Base-by-base conservation (phyloP, 2,329 filamentous ascomycete genomes). In the Trichophyton mentagrophytes region DNA sequence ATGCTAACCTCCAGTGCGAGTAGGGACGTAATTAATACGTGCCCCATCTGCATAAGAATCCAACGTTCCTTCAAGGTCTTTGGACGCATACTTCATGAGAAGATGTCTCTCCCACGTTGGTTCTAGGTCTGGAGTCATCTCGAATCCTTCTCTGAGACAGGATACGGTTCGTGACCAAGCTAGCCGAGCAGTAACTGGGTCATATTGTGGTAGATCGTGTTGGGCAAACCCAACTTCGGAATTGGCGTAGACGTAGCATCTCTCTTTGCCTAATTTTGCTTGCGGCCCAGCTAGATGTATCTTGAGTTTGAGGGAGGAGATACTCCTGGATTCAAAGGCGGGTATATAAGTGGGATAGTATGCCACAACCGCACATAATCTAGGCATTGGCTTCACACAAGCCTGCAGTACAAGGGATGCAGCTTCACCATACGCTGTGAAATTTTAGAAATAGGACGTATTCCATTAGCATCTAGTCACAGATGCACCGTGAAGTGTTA, bases 161-260 rank as follows among this genome's bases (percentile, higher is more conserved):
- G 77, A 76, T 61, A 91, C 68, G 40, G 82, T 85, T 6, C 88
- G 78, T n/a, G 79, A 82, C 80, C 85, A 90, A 0, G 87, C 86
- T 20, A 90, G 68, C n/a, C 81, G 79, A 1, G 85, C 82, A 0
- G 80, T 80, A 2, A 87, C 76, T 8, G 79, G 76, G 64, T 89
- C 80, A 66, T 84, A 90, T 65, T 86, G 82, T 1, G 87, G 84
- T 36, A 88, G 70, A 61, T 89, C 83, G 20, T 80, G 78, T 71
- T 90, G 87, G 0, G 87, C 87, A 64, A 91, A 90, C 0, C 88
- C 88, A 0, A 82, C 74, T 58, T 82, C 74, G 0, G 73, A 81
- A 62, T 78, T 76, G 9, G 79, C 76, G 65, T 86, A 86, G 0
- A 78, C 78, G 67, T 79, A 84, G 3, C 75, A 72, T 27, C 74